Evolutionary conservation across 352 stramenopile species (phyloP).

Genomic region (Globisporangium parvum): DNA sequence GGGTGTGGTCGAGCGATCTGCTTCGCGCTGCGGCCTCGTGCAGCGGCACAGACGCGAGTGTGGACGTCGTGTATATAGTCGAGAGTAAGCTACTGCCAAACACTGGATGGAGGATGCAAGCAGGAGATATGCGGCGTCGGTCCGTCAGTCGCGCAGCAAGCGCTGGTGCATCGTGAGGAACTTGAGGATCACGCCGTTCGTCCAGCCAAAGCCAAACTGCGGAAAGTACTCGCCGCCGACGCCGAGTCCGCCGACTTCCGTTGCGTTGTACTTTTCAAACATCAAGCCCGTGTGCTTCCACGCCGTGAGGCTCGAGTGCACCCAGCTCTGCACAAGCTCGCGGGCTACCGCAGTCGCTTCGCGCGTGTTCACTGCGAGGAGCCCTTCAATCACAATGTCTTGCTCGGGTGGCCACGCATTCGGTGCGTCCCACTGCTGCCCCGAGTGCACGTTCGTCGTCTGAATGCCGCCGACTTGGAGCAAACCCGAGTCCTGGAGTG

Average conservation of each 20-base stretch:
- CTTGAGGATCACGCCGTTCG: conserved; percentile 75
- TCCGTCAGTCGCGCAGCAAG: conserved; percentile 29
- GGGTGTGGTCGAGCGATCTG: no score
- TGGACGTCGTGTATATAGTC: no score
- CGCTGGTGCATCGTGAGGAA: conserved; percentile 77
- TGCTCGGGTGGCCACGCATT: conserved; percentile 86
- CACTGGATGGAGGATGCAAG: neutral
- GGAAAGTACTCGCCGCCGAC: conserved; percentile 85
- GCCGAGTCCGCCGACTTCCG: conserved; percentile 51
- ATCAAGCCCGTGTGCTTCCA: conserved; percentile 73
- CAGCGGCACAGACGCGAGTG: no score
- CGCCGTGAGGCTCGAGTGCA: conserved; percentile 47
- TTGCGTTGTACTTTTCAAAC: conserved; percentile 89
- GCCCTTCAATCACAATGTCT: conserved; percentile 74
- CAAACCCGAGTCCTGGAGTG: conserved; percentile 50
- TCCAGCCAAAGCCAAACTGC: conserved; percentile 71
- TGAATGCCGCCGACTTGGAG: conserved; percentile 59
- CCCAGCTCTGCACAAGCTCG: conserved; percentile 54
- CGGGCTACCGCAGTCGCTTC: conserved; percentile 47
- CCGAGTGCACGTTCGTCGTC: conserved; percentile 63
- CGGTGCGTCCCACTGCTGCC: conserved; percentile 84
- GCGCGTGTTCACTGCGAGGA: conserved; percentile 43
- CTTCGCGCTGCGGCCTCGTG: no score
- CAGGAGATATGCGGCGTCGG: no score
- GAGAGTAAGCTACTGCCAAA: neutral